These are phyloP conservation scores for Glarea lozoyensis DNA, from an alignment of 495 filamentous ascomycete genomes.

Conservation along the genomic window DNA sequence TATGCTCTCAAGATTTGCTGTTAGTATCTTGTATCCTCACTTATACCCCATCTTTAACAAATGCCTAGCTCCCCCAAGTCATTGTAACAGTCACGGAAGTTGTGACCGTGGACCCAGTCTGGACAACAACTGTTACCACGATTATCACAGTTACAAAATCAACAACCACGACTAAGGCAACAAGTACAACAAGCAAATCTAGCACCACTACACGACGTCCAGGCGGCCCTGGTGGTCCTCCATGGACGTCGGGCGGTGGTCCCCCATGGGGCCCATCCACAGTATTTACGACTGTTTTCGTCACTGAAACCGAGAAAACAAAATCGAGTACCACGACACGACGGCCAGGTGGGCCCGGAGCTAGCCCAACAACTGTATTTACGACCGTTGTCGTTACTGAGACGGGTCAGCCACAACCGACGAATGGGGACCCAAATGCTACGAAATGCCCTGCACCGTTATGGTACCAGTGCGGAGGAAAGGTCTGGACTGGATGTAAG, in stretches of 20 bases:
- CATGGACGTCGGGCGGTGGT: background rate
- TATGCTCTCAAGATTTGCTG: background rate
- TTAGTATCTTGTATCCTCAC: background rate
- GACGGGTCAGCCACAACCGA: constrained; percentile 34
- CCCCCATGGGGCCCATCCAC: background rate
- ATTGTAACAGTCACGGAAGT: background rate
- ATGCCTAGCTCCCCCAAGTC: background rate
- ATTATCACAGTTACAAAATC: background rate
- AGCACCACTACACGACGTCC: too few species aligned
- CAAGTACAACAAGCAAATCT: too few species aligned
- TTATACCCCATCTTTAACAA: background rate
- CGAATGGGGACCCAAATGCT: background rate
- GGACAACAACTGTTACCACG: background rate
- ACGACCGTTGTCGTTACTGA: constrained; percentile 18
- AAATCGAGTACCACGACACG: background rate
- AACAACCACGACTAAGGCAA: background rate
- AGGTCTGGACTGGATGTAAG: background rate
- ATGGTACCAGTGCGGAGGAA: background rate
- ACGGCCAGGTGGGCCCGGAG: too few species aligned
- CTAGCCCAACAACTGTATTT: too few species aligned
- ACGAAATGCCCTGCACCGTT: background rate
- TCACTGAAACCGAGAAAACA: background rate
- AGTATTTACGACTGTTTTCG: background rate
- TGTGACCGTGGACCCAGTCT: background rate
- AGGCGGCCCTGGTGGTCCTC: too few species aligned